Conservation (phyloP, 2,329 filamentous ascomycete species). For the Podosphaera xanthii region DNA sequence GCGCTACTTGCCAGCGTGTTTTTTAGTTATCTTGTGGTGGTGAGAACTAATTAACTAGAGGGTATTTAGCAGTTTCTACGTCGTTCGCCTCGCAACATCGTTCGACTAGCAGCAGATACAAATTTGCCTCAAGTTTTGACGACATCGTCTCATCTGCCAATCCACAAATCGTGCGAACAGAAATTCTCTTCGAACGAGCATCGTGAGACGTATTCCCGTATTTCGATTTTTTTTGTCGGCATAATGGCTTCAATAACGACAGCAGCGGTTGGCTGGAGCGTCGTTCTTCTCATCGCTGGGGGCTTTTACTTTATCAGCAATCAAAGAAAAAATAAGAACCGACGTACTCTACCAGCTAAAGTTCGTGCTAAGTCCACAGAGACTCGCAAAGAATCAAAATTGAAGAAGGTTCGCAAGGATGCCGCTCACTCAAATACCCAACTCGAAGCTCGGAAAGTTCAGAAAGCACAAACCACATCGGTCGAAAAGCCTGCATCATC, state of each 20-base stretch:
- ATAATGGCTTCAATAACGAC: slow-evolving; percentile 14
- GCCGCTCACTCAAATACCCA: slow-evolving; percentile 8
- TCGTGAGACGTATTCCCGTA: no score
- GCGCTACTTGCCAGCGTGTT: no score
- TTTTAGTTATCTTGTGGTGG: no score
- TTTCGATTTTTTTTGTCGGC: neutral
- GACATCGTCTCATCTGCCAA: no score
- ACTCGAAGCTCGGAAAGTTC: slow-evolving; percentile 2
- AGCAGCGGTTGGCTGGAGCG: slow-evolving; percentile 17
- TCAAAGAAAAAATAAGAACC: slow-evolving; percentile 9
- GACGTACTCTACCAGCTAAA: slow-evolving; percentile 6
- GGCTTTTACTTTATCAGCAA: slow-evolving; percentile 11
- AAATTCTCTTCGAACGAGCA: no score
- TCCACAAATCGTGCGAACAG: no score
- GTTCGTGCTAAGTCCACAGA: slow-evolving; percentile 8
- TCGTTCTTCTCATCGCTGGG: slow-evolving; percentile 15
- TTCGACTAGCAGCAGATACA: no score
- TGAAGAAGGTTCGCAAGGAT: slow-evolving; percentile 11
- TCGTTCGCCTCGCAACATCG: no score
- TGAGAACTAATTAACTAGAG: no score
- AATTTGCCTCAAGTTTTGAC: no score
- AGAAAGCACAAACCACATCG: slow-evolving; percentile 6
- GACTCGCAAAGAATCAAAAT: slow-evolving; percentile 10
- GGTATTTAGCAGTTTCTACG: no score
- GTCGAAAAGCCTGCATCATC: slow-evolving; percentile 8